Percentiles rank a stretch among this genome's conserved stretches.
These are phyloP conservation scores for Fistulifera solaris DNA, from an alignment of 108 stramenopile genomes.

Conservation along the genomic window DNA sequence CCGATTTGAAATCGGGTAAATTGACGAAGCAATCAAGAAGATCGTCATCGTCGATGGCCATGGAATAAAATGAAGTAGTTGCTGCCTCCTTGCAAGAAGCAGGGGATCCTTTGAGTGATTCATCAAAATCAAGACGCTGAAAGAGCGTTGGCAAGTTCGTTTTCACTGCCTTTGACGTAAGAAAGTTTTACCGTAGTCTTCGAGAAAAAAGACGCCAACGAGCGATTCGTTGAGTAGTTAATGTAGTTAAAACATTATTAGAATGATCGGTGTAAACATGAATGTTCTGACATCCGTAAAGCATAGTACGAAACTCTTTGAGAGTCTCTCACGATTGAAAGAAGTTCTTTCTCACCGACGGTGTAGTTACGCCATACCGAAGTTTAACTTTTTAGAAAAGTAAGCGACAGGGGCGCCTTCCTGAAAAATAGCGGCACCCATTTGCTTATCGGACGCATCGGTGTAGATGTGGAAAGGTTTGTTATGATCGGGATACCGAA, in stretches of 20 bases:
- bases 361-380: constrained; percentile 28
- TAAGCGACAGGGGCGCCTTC: constrained; percentile 31
- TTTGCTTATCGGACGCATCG: constrained; percentile 33
- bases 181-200: constrained; percentile 26
- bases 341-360: constrained; percentile 33
- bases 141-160: constrained; percentile 36
- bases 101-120: not conserved
- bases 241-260: constrained; percentile 20
- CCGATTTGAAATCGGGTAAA: not conserved
- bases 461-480: constrained; percentile 34
- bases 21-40: constrained; percentile 8
- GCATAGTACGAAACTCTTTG: constrained; percentile 27
- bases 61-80: not conserved
- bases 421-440: constrained; percentile 29
- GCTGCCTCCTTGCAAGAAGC: not conserved
- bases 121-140: constrained; percentile 8
- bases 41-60: not conserved
- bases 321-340: constrained; percentile 30
- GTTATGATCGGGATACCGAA: constrained; percentile 29
- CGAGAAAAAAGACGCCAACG: constrained; percentile 40
- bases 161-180: constrained; percentile 29
- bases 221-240: constrained; percentile 30
- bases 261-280: constrained; percentile 30
- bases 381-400: constrained; percentile 25
- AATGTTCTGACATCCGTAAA: constrained; percentile 9